These are phyloP conservation scores for Penicillium goetzii DNA, from an alignment of 495 filamentous ascomycete genomes.

Conservation along the genomic window DNA sequence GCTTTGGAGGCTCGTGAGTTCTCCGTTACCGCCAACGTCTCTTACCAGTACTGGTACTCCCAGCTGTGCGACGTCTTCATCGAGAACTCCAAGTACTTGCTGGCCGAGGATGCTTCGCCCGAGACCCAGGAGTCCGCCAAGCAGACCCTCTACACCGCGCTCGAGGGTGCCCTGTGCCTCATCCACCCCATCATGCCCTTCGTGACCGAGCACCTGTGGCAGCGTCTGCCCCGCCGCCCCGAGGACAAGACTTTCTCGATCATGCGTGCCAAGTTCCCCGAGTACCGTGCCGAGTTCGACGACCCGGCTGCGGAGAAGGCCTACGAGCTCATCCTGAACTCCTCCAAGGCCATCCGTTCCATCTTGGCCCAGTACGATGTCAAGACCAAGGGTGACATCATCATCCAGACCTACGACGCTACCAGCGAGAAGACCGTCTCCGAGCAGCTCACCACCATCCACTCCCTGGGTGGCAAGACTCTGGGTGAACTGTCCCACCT, in stretches of 20 bases:
- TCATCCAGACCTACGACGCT: constrained; percentile 62
- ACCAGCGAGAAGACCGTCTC: constrained; percentile 59
- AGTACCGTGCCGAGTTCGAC: constrained; percentile 56
- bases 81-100: constrained; percentile 78
- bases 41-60: constrained; percentile 72
- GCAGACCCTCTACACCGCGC: constrained; percentile 67
- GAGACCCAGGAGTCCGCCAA: constrained; percentile 63
- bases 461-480: constrained; percentile 66
- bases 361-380: constrained; percentile 62
- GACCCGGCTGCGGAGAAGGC: constrained; percentile 60
- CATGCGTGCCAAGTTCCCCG: constrained; percentile 68
- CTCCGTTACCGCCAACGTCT: constrained; percentile 60
- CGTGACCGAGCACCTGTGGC: constrained; percentile 79
- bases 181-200: constrained; percentile 83
- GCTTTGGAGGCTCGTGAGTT: constrained; percentile 73
- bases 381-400: constrained; percentile 59
- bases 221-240: constrained; percentile 68
- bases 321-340: constrained; percentile 67
- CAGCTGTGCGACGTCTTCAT: constrained; percentile 71
- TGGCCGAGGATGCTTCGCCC: constrained; percentile 59
- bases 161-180: constrained; percentile 68
- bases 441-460: constrained; percentile 62
- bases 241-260: constrained; percentile 67
- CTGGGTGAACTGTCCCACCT: constrained; percentile 55
- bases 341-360: constrained; percentile 60